Base-by-base conservation (phyloP, 345 rosid genomes). In the Turnera subulata region DNA sequence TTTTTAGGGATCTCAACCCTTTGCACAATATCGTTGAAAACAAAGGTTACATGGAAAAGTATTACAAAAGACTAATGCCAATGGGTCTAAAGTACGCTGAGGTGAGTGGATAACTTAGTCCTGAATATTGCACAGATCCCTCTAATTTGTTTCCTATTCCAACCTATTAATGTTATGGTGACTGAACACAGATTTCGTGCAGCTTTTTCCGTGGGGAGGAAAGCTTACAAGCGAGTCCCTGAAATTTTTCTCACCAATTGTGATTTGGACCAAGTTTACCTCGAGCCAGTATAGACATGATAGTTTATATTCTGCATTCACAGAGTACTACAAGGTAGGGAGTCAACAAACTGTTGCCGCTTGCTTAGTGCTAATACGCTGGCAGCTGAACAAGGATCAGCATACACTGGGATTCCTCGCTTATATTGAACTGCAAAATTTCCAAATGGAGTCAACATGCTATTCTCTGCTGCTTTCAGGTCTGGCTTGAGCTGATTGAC, bases 171-270 rank as follows among this genome's bases (percentile, higher is more conserved):
- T 65, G 56, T 24, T 67, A 61, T 69, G 59, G 59, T 60, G 59
- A 75, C 74, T 72, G 73, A 80, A 70, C 62, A 66, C 65, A 71
- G 71, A 64, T 69, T 77, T 70, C 69, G 24, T 84, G 86, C 84
- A 92, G 98, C 78, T 80, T 70, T 84, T 92, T 54, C 93, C 93
- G 15, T 92, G 98, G 98, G 98, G 98, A 65, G 98, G 98, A 32
- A 86, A 86, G 74, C 78, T 92, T 60, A 89, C 98, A 0, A 80
- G 87, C 42, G 98, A 92, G 67, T 92, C 96, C 21, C 65, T 89
- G 45, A 78, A 77, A 23, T 84, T 78, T 76, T 83, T 86, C 81
- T 85, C 93, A 0, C 93, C 93, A 13, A 72, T 81, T 46, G 93
- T 83, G 58, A 71, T 85, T 63, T 85, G 93, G 86, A 70, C 84